Base-by-base conservation (phyloP, 306 rosid genomes). In the Malus sylvestris region DNA sequence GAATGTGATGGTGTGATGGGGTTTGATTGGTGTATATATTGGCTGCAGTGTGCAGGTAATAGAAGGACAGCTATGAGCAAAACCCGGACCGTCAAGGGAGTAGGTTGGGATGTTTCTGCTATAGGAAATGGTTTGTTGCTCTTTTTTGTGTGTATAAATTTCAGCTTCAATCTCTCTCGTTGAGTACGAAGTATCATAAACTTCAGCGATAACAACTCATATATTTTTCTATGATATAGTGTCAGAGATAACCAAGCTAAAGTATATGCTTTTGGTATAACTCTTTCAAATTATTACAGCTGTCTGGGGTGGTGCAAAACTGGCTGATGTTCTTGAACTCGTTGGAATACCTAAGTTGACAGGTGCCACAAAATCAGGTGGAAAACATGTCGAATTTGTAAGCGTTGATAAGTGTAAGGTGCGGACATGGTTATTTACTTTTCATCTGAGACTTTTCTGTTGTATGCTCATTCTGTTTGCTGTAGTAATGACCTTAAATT, bases 31-130 rank as follows among this genome's bases (percentile, higher is more conserved):
- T 70, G 25, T 58, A 22, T 58, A 22, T 22, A 8, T 74, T 76
- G 76, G 35, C 72, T 40, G 55, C 84, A 95, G 97, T 95, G 98
- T 73, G 98, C 98, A 51, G 98, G 98, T 72, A 95, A 95, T 59
- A 83, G 98, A 77, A 89, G 98, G 86, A 95, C 96, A 10, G 96
- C 97, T 30, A 95, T 95, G 98, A 95, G 98, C 90, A 83, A 90
- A 75, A 87, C 85, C 76, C 88, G 74, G 86, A 82, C 86, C 19
- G 96, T 92, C 67, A 90, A 76, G 85, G 97, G 97, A 70, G 97
- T 92, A 70, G 98, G 98, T 42, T 95, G 98, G 98, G 96, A 81
- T 81, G 92, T 95, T 78, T 90, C 98, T 64, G 97, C 98, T 66
- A 67, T 94, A 74, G 98, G 98, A 87, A 94, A 91, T 76, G 98